Base-by-base conservation (phyloP, 2,329 filamentous ascomycete species). In the Cordyceps pruinosa region DNA sequence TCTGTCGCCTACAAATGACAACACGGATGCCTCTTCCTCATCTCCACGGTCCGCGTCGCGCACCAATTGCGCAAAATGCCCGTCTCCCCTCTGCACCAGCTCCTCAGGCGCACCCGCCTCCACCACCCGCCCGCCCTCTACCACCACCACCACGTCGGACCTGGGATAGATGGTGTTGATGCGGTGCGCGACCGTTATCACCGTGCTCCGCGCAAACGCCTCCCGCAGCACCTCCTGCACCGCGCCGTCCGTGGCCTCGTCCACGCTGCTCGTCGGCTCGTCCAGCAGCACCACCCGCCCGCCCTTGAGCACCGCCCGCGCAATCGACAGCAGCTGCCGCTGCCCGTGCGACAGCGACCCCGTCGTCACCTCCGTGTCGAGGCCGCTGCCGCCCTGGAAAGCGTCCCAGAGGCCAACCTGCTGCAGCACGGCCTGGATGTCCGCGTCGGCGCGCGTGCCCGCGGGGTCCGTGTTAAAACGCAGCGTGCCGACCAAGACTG, bases 381-480 rank as follows among this genome's bases (percentile, higher is more conserved):
- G 61, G 0, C 74, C 75, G 1, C 73, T 74, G 12, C 68, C 64
- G 0, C 64, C 60, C 8, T 74, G 65, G 4, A 82, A 64, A 0
- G 72, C 62, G 1, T 69, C 65, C 67, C 72, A 73, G 1, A 84
- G 65, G 13, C 73, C 69, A 0, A 81, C 75, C 28, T 73, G 72
- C 5, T 72, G 64, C 9, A 84, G 66, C 0, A 74, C 77, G 3
- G 67, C 59, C 39, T 73, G 69, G 45, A 81, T 74, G 3, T 67
- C 66, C 6, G 72, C 70, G 45, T 80, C 73, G 3, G 68, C 67
- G 45, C 66, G 66, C 7, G 62, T 59, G 1, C 63, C 59, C 3
- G 66, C 63, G 0, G 79, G 78, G 59, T 81, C 77, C 2, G 79
- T 66, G 49, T 83, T 84, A 3, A 70, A 66, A 0, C 77, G 73